Conservation (phyloP, 2,329 filamentous ascomycete species). For the Ophiocordyceps camponoti-leonardi region DNA sequence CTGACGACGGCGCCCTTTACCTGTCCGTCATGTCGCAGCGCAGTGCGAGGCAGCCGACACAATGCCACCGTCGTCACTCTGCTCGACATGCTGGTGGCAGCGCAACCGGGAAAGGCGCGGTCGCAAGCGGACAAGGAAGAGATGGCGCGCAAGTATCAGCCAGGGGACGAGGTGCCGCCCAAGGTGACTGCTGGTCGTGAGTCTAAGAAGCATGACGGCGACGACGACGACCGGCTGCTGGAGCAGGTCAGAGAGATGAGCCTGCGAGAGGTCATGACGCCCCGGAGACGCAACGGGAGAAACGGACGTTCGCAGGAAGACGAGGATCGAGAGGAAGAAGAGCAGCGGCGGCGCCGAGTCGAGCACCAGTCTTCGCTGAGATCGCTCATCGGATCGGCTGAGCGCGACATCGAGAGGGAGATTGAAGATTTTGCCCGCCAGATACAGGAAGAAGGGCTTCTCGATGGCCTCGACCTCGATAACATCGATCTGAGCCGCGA, state of each 20-base stretch:
- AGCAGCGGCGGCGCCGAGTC: conserved; percentile 40
- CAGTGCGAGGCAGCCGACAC: conserved; percentile 71
- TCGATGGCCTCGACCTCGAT: conserved; percentile 78
- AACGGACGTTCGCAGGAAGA: conserved; percentile 20
- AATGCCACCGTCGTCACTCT: conserved; percentile 84
- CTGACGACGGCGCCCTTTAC: conserved; percentile 50
- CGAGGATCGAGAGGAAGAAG: conserved; percentile 13
- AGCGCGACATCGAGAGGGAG: conserved; percentile 67
- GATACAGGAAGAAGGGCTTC: conserved; percentile 70
- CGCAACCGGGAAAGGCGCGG: conserved; percentile 61
- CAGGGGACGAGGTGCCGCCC: conserved; percentile 66
- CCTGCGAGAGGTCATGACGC: conserved; percentile 45
- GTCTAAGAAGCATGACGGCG: conserved; percentile 38
- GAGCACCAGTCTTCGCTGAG: conserved; percentile 83
- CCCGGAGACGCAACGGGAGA: conserved; percentile 12
- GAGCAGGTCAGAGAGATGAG: conserved; percentile 59
- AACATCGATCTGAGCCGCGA: conserved; percentile 72
- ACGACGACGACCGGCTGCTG: conserved; percentile 52
- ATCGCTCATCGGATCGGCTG: conserved; percentile 65
- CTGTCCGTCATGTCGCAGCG: conserved; percentile 80
- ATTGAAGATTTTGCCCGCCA: conserved; percentile 82
- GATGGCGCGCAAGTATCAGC: conserved; percentile 58
- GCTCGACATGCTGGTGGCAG: conserved; percentile 70
- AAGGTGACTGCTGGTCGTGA: conserved; percentile 29
- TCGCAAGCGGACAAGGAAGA: conserved; percentile 58